Percentiles rank a stretch among this genome's conserved stretches.
Evolutionary conservation across 1,139 yeast species (phyloP).

Genomic region (Yamadazyma kanchanaburiensis): DNA sequence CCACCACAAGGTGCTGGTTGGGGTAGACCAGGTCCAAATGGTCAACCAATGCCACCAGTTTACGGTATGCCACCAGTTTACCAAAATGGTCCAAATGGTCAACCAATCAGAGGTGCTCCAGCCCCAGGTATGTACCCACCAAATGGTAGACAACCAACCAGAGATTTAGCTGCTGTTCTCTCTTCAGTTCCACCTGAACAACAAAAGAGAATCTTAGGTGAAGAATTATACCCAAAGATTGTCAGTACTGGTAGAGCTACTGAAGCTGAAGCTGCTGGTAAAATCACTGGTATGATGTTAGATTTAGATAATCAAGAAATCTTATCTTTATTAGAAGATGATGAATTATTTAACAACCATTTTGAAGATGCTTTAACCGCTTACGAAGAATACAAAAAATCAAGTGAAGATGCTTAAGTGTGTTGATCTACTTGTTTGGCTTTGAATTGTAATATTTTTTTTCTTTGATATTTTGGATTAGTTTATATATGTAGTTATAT

Average conservation of each 20-base stretch:
- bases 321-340: slow-evolving; percentile 84
- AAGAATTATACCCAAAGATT: slow-evolving; percentile 94
- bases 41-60: slow-evolving; percentile 74
- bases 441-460: slow-evolving; percentile 15
- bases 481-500: slow-evolving; percentile 25
- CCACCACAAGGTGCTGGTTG: slow-evolving; percentile 59
- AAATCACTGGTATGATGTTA: slow-evolving; percentile 98
- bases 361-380: slow-evolving; percentile 95
- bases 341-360: slow-evolving; percentile 84
- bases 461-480: slow-evolving; percentile 24
- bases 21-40: slow-evolving; percentile 64
- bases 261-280: slow-evolving; percentile 96
- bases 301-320: slow-evolving; percentile 94
- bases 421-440: slow-evolving; percentile 6
- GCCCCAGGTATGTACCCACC: slow-evolving; percentile 36
- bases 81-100: slow-evolving; percentile 37
- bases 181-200: slow-evolving; percentile 75
- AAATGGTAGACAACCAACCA: slow-evolving; percentile 35
- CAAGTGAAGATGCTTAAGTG: slow-evolving; percentile 32
- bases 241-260: slow-evolving; percentile 81
- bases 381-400: slow-evolving; percentile 76
- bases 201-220: slow-evolving; percentile 97
- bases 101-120: slow-evolving; percentile 22
- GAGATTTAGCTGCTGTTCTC: slow-evolving; percentile 56
- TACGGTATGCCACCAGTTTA: slow-evolving; percentile 84